A percentile compares a stretch with the other conserved stretches of the same genome.
Evolutionary conservation across 495 filamentous ascomycete species (phyloP).

Genomic region (Penicillium parvum): DNA sequence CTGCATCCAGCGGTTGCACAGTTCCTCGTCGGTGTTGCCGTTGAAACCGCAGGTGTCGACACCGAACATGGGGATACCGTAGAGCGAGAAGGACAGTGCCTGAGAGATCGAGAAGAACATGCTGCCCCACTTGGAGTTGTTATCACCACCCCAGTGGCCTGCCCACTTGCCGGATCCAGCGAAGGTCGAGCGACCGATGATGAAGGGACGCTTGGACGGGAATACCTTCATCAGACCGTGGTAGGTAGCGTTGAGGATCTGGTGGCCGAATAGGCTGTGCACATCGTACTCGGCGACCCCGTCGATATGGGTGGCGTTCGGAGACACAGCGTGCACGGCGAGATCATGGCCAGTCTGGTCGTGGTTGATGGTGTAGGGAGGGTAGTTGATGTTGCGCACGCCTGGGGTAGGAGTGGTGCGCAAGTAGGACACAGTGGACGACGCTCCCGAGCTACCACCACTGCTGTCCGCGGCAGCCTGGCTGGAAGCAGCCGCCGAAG

Average conservation of each 20-base stretch:
- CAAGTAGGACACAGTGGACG: constrained; percentile 48
- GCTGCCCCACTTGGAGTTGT: constrained; percentile 60
- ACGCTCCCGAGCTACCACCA: constrained; percentile 25
- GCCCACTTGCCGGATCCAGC: constrained; percentile 75
- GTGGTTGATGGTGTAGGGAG: constrained; percentile 79
- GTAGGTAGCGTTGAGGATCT: constrained; percentile 77
- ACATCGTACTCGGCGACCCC: constrained; percentile 75
- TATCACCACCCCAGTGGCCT: constrained; percentile 88
- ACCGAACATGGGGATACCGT: constrained; percentile 87
- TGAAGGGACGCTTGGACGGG: constrained; percentile 70
- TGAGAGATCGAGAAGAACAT: constrained; percentile 81
- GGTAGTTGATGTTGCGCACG: constrained; percentile 69
- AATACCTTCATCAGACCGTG: constrained; percentile 60
- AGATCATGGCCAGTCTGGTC: constrained; percentile 64
- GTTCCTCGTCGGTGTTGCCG: constrained; percentile 65
- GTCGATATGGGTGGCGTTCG: constrained; percentile 74
- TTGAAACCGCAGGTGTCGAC: constrained; percentile 78
- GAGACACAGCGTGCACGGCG: constrained; percentile 65
- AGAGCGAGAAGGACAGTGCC: constrained; percentile 72
- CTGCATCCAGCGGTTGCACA: constrained; percentile 86
- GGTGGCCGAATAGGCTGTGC: constrained; percentile 72
- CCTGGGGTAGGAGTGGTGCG: constrained; percentile 64
- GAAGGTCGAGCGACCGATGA: constrained; percentile 82
- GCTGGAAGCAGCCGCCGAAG: constrained; percentile 48
- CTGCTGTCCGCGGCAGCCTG: constrained; percentile 42